Evolutionary conservation across 2,329 filamentous ascomycete species (phyloP), one percentile per base, ranked within the genome.

Genomic region (Pseudovirgaria hyperparasitica): DNA sequence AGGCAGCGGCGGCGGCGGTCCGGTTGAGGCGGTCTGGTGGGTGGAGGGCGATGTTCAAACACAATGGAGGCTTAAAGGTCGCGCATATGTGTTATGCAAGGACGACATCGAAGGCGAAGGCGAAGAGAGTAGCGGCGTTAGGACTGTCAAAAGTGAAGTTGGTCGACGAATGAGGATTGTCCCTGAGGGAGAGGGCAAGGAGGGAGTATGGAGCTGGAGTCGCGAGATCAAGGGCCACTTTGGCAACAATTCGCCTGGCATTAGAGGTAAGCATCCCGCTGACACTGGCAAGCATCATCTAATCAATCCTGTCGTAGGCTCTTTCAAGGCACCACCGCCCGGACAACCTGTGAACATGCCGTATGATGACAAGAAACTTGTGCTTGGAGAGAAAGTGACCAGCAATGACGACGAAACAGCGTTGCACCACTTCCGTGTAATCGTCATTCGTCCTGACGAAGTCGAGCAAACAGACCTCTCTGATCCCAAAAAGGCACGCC

Each of bases 21-120:
- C 68, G 3, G 72, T 87, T n/a, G 87, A 94, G 56, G 82, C 76
- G 5, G 70, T 84, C 8, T 90, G 81, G 50, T 96, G 86, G 87
- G 62, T 75, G 7, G 67, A 71, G 37, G n/a, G n/a, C n/a, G 69
- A 76, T 22, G 61, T 64, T 5, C 69, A 63, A 50, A 78, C 72
- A 10, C 87, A 96, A 60, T 96, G 87, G 87, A 71, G 87, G 32
- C 52, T 96, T 18, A 72, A 75, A 25, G 87, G 87, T 2, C 63
- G 60, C 32, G 81, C 78, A 11, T 90, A 76, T 58, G 58, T 93
- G 4, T 61, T 96, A 17, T 20, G 19, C 19, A 81, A 72, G 1
- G 62, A 67, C 25, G 80, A 85, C 40, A 69, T 76, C 31, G 65
- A 76, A 43, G 58, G 53, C 1, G 50, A 55, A 6, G 57, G 62